Percentiles rank a stretch among this genome's conserved stretches.
Evolutionary conservation across 176 grass and related monocot genomes (phyloP).

Genomic region (Sorghum bicolor): DNA sequence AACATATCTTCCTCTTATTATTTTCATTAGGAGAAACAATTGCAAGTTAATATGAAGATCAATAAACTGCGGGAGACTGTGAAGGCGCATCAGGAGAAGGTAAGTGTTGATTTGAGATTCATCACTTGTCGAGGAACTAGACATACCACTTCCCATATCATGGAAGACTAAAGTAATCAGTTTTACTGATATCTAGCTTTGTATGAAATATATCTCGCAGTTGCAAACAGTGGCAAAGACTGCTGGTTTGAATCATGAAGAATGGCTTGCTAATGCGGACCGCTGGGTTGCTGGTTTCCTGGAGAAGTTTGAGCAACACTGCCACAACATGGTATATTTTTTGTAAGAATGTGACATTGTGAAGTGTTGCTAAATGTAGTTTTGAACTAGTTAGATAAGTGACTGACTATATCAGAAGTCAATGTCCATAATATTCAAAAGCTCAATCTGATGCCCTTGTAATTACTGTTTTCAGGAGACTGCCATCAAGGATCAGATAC

Average conservation of each 20-base stretch:
- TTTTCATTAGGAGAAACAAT: conserved; percentile 77
- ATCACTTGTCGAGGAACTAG: neutral
- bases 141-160: neutral
- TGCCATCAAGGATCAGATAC: conserved; percentile 94
- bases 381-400: neutral
- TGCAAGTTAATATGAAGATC: conserved; percentile 97
- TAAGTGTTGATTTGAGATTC: neutral
- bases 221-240: conserved; percentile 91
- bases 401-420: neutral
- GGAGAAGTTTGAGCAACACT: conserved; percentile 95
- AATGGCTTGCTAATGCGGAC: conserved; percentile 87
- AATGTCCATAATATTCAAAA: neutral
- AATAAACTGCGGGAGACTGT: conserved; percentile 85
- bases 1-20: conserved; percentile 14
- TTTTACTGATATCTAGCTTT: conserved; percentile 4
- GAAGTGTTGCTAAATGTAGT: neutral
- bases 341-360: neutral
- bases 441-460: neutral
- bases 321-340: conserved; percentile 70
- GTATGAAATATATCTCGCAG: conserved; percentile 35
- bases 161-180: neutral
- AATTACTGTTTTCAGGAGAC: conserved; percentile 56
- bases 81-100: conserved; percentile 95
- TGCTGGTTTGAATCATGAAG: conserved; percentile 73
- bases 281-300: conserved; percentile 96